Conservation (phyloP, 140 eudicot genomes). For the Senecio squalidus region DNA sequence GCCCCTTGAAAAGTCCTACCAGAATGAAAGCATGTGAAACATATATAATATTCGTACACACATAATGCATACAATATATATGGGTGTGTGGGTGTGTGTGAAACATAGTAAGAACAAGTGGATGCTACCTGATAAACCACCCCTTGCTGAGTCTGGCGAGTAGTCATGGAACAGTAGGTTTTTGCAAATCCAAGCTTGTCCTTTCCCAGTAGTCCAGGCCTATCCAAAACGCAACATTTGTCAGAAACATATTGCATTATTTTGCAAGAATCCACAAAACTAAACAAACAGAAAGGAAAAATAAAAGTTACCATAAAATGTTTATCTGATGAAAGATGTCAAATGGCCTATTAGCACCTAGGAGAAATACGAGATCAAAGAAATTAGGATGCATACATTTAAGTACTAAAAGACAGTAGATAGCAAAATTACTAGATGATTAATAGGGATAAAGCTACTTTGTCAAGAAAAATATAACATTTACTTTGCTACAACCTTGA, state of each 20-base stretch:
- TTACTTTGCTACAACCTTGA: constrained; percentile 72
- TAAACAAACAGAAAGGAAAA: neutral
- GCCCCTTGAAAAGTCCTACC: constrained; percentile 90
- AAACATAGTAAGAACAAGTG: constrained; percentile 2
- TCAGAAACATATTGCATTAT: constrained; percentile 11
- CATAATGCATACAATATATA: no score
- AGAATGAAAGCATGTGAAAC: neutral
- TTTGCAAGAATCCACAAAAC: neutral
- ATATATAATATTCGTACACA: neutral
- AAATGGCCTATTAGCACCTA: constrained; percentile 95
- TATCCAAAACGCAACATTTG: constrained; percentile 27
- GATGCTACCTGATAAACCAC: constrained; percentile 59
- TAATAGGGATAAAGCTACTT: constrained; percentile 8
- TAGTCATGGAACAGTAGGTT: constrained; percentile 65
- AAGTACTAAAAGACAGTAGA: constrained; percentile 6
- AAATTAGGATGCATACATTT: constrained; percentile 23
- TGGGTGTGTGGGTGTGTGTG: no score
- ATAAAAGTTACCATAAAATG: constrained; percentile 68
- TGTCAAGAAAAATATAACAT: neutral
- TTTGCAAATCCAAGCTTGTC: constrained; percentile 80
- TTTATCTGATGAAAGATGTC: constrained; percentile 97
- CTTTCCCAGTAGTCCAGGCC: constrained; percentile 96
- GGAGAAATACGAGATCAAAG: constrained; percentile 34
- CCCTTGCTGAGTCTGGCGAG: constrained; percentile 52
- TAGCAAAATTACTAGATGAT: neutral